These are phyloP conservation scores for Eucalyptus virginea DNA, from an alignment of 345 rosid genomes.

Conservation along the genomic window DNA sequence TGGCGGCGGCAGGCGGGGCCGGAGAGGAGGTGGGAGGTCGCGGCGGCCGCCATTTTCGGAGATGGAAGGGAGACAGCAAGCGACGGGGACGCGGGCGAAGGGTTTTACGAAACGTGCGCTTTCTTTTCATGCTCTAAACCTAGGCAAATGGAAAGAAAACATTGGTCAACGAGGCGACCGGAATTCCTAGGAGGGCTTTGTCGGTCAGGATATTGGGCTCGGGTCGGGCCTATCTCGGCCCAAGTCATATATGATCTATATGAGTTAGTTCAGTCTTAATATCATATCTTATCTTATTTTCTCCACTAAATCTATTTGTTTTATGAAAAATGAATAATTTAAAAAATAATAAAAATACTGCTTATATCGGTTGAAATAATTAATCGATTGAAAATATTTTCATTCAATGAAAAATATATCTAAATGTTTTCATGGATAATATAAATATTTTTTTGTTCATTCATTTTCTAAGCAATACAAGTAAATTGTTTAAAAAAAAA, in stretches of 20 bases:
- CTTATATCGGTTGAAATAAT: too few relatives aligned
- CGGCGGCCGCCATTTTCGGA: constrained; percentile 23
- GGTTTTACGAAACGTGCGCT: background rate
- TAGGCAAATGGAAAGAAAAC: background rate
- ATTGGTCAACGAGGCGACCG: background rate
- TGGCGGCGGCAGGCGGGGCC: background rate
- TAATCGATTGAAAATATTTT: too few relatives aligned
- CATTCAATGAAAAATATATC: too few relatives aligned
- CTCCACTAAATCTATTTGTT: too few relatives aligned
- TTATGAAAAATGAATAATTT: too few relatives aligned
- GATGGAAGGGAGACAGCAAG: background rate
- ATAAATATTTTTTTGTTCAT: too few relatives aligned
- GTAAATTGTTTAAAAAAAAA: too few relatives aligned
- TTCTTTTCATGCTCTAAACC: background rate
- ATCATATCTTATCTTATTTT: too few relatives aligned
- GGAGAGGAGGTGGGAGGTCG: background rate
- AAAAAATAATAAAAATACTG: too few relatives aligned
- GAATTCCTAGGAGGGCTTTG: background rate
- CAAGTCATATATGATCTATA: background rate
- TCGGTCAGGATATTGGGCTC: background rate
- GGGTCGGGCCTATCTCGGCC: background rate
- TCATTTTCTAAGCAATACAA: too few relatives aligned
- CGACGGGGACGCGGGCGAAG: background rate
- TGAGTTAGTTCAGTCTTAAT: background rate
- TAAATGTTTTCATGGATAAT: too few relatives aligned